These are phyloP conservation scores for Paxillus ammoniavirescens DNA, from an alignment of 768 basidiomycete genomes.

Conservation along the genomic window DNA sequence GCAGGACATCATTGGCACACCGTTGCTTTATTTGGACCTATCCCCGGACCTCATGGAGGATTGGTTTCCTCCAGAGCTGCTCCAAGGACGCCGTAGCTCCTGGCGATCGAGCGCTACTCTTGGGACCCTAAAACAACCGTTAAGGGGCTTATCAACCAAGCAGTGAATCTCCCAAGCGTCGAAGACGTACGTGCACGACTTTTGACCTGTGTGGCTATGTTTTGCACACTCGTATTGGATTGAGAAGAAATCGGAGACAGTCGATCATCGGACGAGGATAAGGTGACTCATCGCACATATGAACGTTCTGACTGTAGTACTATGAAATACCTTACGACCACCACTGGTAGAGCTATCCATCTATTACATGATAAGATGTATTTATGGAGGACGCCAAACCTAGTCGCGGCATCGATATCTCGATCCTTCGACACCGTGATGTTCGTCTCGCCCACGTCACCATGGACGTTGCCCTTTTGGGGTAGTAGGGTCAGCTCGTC, in stretches of 20 bases:
- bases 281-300: too few relatives aligned
- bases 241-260: neutral
- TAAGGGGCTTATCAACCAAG: neutral
- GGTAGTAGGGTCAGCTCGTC: too few relatives aligned
- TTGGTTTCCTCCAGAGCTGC: conserved; percentile 39
- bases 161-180: neutral
- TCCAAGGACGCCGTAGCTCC: conserved; percentile 13
- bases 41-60: conserved; percentile 37
- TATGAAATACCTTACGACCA: too few relatives aligned
- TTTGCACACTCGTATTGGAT: neutral
- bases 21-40: conserved; percentile 28
- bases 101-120: neutral
- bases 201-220: neutral
- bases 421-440: too few relatives aligned
- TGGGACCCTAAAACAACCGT: neutral
- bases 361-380: too few relatives aligned
- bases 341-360: too few relatives aligned
- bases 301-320: too few relatives aligned
- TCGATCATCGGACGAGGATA: too few relatives aligned
- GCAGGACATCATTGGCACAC: neutral
- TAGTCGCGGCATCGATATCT: too few relatives aligned
- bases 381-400: too few relatives aligned
- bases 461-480: too few relatives aligned
- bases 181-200: neutral
- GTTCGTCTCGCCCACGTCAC: too few relatives aligned